A percentile compares a stretch with the other conserved stretches of the same genome.
phyloP scores from a whole-genome alignment of 2,329 filamentous ascomycete species.

The Cercospora janseana region DNA sequence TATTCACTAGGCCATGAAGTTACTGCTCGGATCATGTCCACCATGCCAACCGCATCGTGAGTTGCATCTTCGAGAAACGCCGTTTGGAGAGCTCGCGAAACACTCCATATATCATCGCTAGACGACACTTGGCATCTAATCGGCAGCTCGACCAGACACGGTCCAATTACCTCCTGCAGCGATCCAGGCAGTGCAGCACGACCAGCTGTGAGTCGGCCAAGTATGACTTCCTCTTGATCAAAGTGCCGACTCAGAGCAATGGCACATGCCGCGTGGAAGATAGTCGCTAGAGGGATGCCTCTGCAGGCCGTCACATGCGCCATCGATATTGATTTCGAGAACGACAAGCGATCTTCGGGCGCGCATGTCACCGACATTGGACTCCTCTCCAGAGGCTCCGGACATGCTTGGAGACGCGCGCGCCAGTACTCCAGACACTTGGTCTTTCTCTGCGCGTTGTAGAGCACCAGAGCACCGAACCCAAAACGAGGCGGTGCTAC shows the following conservation, averaged over 20 bases:
- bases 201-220: conserved; percentile 41
- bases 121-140: conserved; percentile 3
- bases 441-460: conserved; percentile 2
- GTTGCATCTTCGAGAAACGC: conserved; percentile 16
- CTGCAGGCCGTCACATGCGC: conserved; percentile 16
- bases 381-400: background rate
- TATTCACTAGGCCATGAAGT: conserved; percentile 4
- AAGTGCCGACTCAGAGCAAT: conserved; percentile 55
- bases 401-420: conserved; percentile 16
- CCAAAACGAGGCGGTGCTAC: background rate
- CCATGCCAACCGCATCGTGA: conserved; percentile 16
- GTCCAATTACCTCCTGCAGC: conserved; percentile 13
- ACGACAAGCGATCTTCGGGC: background rate
- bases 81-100: conserved; percentile 11
- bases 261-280: conserved; percentile 60
- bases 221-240: conserved; percentile 53
- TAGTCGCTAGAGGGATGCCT: conserved; percentile 38
- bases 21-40: conserved; percentile 10
- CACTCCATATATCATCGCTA: conserved; percentile 8
- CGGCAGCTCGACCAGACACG: conserved; percentile 15
- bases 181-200: conserved; percentile 13
- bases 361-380: background rate
- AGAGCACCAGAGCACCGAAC: conserved; percentile 12
- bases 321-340: conserved; percentile 20
- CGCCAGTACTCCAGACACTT: conserved; percentile 25